These are phyloP conservation scores for Mycena venus DNA, from an alignment of 768 basidiomycete genomes.

Conservation along the genomic window DNA sequence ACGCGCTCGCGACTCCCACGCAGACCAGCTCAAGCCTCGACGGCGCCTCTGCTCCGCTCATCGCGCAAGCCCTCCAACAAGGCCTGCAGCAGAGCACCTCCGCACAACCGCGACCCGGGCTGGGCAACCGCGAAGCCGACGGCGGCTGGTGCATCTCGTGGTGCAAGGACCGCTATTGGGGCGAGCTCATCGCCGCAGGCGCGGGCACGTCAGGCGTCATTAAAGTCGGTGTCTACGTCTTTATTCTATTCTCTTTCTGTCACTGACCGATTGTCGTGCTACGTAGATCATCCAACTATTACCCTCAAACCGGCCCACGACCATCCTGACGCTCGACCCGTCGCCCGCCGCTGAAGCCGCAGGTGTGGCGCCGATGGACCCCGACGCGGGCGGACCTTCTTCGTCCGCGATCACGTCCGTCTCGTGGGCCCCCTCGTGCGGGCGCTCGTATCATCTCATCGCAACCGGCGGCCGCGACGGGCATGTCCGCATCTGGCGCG, in stretches of 20 bases:
- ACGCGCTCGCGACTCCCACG: slow-evolving; percentile 79
- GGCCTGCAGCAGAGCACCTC: slow-evolving; percentile 51
- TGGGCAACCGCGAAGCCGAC: slow-evolving; percentile 83
- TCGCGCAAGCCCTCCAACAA: slow-evolving; percentile 76
- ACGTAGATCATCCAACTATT: slow-evolving; percentile 82
- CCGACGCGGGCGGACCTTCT: slow-evolving; percentile 49
- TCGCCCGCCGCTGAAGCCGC: slow-evolving; percentile 45
- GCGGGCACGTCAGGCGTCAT: slow-evolving; percentile 80
- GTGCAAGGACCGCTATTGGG: slow-evolving; percentile 98
- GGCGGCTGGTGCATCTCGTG: slow-evolving; percentile 95
- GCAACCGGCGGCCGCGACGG: slow-evolving; percentile 92
- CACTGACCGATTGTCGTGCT: neutral
- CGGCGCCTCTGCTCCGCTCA: slow-evolving; percentile 69
- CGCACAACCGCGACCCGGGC: slow-evolving; percentile 50
- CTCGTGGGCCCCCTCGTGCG: slow-evolving; percentile 95
- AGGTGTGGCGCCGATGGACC: slow-evolving; percentile 41
- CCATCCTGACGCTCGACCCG: slow-evolving; percentile 73
- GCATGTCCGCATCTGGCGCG: slow-evolving; percentile 92
- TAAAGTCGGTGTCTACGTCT: slow-evolving; percentile 65
- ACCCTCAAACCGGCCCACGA: slow-evolving; percentile 74
- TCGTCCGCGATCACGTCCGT: slow-evolving; percentile 83
- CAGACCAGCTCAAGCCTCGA: slow-evolving; percentile 70
- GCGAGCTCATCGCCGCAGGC: slow-evolving; percentile 86
- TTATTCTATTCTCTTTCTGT: neutral
- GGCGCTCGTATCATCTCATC: slow-evolving; percentile 93